A percentile compares a stretch with the other conserved stretches of the same genome.
These are phyloP conservation scores for Udeniomyces megalosporus DNA, from an alignment of 768 basidiomycete genomes.

Conservation along the genomic window DNA sequence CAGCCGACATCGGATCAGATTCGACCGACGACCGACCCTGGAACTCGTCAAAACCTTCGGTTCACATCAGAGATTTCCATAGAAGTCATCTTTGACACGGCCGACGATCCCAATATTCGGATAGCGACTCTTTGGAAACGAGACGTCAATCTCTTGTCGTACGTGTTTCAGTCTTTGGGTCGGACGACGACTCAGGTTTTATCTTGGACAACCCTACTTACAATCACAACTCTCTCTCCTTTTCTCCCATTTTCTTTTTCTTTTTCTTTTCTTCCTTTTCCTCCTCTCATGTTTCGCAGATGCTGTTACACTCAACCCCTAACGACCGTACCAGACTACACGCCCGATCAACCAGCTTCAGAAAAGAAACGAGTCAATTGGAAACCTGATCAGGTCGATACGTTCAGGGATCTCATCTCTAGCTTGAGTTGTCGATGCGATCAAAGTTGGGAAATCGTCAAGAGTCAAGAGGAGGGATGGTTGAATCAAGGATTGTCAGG, in stretches of 20 bases:
- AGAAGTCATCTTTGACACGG: constrained; percentile 22
- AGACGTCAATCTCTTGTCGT: constrained; percentile 23
- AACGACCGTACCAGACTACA: no score
- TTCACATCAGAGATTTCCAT: constrained; percentile 44
- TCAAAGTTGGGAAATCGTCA: not conserved
- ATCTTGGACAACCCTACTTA: not conserved
- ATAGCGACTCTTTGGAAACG: constrained; percentile 41
- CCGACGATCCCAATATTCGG: constrained; percentile 41
- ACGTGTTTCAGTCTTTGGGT: not conserved
- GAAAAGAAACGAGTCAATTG: no score
- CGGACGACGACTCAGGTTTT: not conserved
- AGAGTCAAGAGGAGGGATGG: no score
- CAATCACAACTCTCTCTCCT: constrained; percentile 22
- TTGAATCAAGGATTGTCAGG: no score
- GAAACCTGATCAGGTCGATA: no score
- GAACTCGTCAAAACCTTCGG: constrained; percentile 30
- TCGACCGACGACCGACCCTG: not conserved
- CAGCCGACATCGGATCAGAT: not conserved
- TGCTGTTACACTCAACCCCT: no score
- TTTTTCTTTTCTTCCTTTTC: not conserved
- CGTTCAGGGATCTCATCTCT: no score
- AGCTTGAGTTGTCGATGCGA: not conserved
- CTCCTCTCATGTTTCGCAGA: no score
- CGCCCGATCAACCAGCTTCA: no score
- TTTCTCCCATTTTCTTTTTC: constrained; percentile 22